Percentiles rank a stretch among this genome's conserved stretches.
phyloP scores from a whole-genome alignment of 345 rosid species.

The Excoecaria agallocha region DNA sequence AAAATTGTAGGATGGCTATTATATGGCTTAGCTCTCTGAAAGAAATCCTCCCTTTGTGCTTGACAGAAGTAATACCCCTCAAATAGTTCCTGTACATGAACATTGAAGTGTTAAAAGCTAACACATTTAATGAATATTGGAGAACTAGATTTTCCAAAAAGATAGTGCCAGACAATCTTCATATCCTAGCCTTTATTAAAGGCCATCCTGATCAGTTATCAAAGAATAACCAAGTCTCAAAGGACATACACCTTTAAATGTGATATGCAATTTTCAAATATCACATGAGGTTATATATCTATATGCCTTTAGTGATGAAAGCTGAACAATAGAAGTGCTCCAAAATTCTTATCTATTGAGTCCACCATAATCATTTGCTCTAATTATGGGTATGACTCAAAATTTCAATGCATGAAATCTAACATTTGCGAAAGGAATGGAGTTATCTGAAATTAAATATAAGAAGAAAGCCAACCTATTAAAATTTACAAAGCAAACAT shows the following conservation, averaged over 20 bases:
- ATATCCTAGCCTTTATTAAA: background rate
- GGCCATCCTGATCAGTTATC: too few relatives aligned
- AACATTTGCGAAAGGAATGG: background rate
- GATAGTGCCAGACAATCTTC: background rate
- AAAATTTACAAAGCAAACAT: background rate
- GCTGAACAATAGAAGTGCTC: background rate
- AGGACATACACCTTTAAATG: too few relatives aligned
- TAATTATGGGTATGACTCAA: background rate
- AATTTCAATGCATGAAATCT: background rate
- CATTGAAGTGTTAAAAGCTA: conserved; percentile 5
- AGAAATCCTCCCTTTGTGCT: conserved; percentile 87
- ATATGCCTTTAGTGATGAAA: background rate
- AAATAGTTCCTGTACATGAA: conserved; percentile 69
- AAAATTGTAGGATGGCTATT: conserved; percentile 74
- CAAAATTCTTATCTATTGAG: background rate
- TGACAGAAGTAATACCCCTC: conserved; percentile 98
- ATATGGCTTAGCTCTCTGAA: conserved; percentile 76
- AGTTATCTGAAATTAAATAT: background rate
- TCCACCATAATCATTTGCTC: background rate
- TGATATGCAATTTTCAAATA: too few relatives aligned
- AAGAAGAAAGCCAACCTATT: background rate
- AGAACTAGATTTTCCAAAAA: background rate
- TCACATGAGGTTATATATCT: background rate
- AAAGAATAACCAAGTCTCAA: too few relatives aligned
- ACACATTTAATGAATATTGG: conserved; percentile 4